Conservation (phyloP, 257 asterid species). For the Rhazya stricta region DNA sequence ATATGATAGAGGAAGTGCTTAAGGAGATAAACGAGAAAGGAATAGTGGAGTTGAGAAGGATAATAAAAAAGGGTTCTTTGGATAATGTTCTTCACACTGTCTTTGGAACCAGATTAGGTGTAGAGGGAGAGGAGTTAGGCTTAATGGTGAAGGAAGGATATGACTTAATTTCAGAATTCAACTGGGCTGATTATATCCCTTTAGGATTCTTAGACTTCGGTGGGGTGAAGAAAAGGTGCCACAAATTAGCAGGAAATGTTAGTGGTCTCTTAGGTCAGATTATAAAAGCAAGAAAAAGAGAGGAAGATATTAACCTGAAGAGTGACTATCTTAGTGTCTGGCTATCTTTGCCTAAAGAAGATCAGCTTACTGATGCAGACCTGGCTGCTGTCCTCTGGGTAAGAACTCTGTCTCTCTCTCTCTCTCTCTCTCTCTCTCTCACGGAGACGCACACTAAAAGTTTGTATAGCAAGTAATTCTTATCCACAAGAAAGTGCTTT, state of each 20-base stretch:
- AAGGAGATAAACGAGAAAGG: constrained; percentile 35
- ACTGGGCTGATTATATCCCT: constrained; percentile 59
- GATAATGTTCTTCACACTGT: constrained; percentile 53
- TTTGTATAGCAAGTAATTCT: neutral
- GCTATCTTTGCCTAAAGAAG: constrained; percentile 53
- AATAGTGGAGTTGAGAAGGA: constrained; percentile 39
- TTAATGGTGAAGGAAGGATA: constrained; percentile 66
- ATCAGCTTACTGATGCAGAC: constrained; percentile 49
- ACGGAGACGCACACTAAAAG: neutral
- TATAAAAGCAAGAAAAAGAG: constrained; percentile 35
- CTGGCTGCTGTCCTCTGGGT: constrained; percentile 76
- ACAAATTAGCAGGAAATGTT: constrained; percentile 41
- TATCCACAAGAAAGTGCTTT: neutral
- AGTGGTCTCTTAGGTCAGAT: constrained; percentile 34
- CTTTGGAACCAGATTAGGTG: constrained; percentile 42
- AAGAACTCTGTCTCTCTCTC: constrained; percentile 13
- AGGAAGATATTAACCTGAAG: constrained; percentile 29
- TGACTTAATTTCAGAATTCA: constrained; percentile 52
- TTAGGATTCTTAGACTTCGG: constrained; percentile 46
- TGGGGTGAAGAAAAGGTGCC: constrained; percentile 61
- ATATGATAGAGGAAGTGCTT: constrained; percentile 28
- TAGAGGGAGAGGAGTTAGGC: constrained; percentile 34
- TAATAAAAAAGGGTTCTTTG: constrained; percentile 43
- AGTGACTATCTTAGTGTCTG: constrained; percentile 58
- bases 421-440: neutral